Base-by-base conservation (phyloP, 495 filamentous ascomycete species). In the Neurospora sp. region DNA sequence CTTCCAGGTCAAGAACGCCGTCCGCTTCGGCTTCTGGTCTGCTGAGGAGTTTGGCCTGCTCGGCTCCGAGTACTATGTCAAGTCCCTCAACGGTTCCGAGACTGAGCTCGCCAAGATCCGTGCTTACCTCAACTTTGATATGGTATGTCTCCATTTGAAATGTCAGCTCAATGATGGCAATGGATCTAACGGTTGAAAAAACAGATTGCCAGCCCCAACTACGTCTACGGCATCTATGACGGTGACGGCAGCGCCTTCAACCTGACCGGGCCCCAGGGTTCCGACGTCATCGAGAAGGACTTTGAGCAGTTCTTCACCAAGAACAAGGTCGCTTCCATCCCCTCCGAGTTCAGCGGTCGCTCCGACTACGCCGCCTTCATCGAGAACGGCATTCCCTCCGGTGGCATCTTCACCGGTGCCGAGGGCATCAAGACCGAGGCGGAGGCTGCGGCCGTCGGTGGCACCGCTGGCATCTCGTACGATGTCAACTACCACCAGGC, bases 121-220 rank as follows among this genome's bases (percentile, higher is more conserved):
- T 1, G 85, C 91, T 4, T 92, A 92, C 76, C 89, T 93, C 75
- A 92, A 93, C 83, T 91, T 92, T 74, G 91, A 93, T 80, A 93
- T 93, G 91, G 74, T 76, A 47, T 22, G 68, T 38, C 14, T 1
- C 53, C 27, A 4, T 61, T 27, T 8, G 27, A 65, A 1, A 10
- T 39, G 42, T n/a, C 8, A 31, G 27, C 12, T 12, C 1, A 44
- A 22, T 27, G 27, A 27, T 27, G 27, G 27, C 27, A 1, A 27
- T 27, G 22, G 1, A 27, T 27, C 31, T 10, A 2, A 39, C 18
- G 10, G n/a, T 61, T 14, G 0, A 8, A 61, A 14, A 35, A 35
- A 35, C 18, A 73, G 75, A 90, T 92, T 72, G 91, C 90, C 59
- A 88, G 85, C 18, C 91, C 91, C 61, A 93, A 93, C 83, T 92